A percentile compares a stretch with the other conserved stretches of the same genome.
Evolutionary conservation across 257 asterid species (phyloP).

Genomic region (Penstemon newberryi): DNA sequence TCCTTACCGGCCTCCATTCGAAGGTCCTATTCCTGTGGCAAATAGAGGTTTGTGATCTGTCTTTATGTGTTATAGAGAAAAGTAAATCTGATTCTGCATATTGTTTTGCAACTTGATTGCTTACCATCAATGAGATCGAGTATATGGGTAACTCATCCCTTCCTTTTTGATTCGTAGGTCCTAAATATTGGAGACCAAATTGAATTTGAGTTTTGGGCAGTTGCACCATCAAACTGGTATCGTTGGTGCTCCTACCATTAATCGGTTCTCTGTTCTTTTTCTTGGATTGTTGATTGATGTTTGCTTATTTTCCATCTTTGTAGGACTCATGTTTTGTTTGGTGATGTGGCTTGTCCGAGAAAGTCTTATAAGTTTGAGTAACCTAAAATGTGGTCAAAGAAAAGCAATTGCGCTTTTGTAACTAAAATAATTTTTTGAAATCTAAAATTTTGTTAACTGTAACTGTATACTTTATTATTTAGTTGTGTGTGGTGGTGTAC

Average conservation of each 20-base stretch:
- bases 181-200: slow-evolving; percentile 75
- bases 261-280: background rate
- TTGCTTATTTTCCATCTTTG: slow-evolving; percentile 18
- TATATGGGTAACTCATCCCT: background rate
- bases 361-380: background rate
- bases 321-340: slow-evolving; percentile 28
- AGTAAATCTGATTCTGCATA: slow-evolving; percentile 3
- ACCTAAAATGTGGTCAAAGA: too few relatives aligned
- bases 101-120: too few relatives aligned
- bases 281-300: background rate
- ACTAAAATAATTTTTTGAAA: too few relatives aligned
- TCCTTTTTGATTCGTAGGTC: slow-evolving; percentile 49
- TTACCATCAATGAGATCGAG: too few relatives aligned
- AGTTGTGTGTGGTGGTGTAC: slow-evolving; percentile 14
- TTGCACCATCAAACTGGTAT: slow-evolving; percentile 40
- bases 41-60: slow-evolving; percentile 60
- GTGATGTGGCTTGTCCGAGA: slow-evolving; percentile 30
- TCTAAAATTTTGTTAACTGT: background rate
- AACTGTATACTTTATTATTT: slow-evolving; percentile 34
- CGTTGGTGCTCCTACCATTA: background rate
- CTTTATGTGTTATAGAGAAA: slow-evolving; percentile 12
- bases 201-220: slow-evolving; percentile 30
- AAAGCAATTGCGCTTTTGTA: slow-evolving; percentile 8
- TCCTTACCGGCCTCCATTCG: slow-evolving; percentile 65
- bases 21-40: slow-evolving; percentile 66